phyloP scores from a whole-genome alignment of 1,139 yeast species.

The Geotrichum aggregatum region DNA sequence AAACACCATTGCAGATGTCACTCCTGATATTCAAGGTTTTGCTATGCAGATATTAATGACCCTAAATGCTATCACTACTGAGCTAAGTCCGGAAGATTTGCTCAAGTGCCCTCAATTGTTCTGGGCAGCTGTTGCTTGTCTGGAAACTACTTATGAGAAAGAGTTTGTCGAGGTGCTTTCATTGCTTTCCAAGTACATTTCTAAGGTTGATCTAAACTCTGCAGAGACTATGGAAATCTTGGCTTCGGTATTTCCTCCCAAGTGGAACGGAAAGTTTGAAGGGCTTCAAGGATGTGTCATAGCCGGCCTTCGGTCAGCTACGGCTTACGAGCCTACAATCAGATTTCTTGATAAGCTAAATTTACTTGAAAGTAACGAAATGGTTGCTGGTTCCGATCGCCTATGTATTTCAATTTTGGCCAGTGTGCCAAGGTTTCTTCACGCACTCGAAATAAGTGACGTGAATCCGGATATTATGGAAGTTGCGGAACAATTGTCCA shows the following conservation, averaged over 20 bases:
- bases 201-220: slow-evolving; percentile 81
- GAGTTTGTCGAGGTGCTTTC: slow-evolving; percentile 87
- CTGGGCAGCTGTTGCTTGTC: slow-evolving; percentile 93
- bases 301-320: slow-evolving; percentile 77
- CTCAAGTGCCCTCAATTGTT: slow-evolving; percentile 88
- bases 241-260: slow-evolving; percentile 82
- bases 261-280: slow-evolving; percentile 89
- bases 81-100: slow-evolving; percentile 69
- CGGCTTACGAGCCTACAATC: slow-evolving; percentile 74
- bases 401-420: slow-evolving; percentile 68
- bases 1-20: slow-evolving; percentile 85
- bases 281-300: slow-evolving; percentile 78
- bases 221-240: slow-evolving; percentile 81
- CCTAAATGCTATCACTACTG: slow-evolving; percentile 83
- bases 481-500: slow-evolving; percentile 43
- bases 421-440: slow-evolving; percentile 77
- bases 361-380: slow-evolving; percentile 60
- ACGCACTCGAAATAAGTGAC: slow-evolving; percentile 61
- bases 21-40: slow-evolving; percentile 89
- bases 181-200: slow-evolving; percentile 72
- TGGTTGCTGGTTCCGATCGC: slow-evolving; percentile 70
- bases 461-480: slow-evolving; percentile 38
- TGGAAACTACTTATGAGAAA: slow-evolving; percentile 85
- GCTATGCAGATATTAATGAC: slow-evolving; percentile 98
- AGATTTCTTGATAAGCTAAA: slow-evolving; percentile 70